These are phyloP conservation scores for Heliosperma pusillum DNA, from an alignment of 148 eudicot genomes.

Conservation along the genomic window DNA sequence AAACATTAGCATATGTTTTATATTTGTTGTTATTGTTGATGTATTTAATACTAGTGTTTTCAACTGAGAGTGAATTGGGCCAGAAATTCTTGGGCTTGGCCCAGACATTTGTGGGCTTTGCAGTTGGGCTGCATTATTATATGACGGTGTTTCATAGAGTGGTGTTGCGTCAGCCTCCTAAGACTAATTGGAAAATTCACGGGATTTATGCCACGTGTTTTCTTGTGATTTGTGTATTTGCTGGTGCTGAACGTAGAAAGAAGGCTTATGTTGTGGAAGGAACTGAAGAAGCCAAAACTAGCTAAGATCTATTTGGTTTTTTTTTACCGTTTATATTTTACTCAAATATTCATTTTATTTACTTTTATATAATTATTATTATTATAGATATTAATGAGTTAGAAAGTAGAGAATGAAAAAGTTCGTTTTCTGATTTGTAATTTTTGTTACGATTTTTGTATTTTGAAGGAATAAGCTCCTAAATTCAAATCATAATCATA, in stretches of 20 bases:
- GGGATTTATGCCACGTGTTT: slow-evolving; percentile 89
- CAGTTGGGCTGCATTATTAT: slow-evolving; percentile 89
- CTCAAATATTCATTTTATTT: slow-evolving; percentile 5
- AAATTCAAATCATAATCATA: no score
- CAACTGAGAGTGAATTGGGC: slow-evolving; percentile 56
- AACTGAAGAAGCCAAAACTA: slow-evolving; percentile 74
- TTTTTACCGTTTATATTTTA: background rate
- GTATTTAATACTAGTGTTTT: slow-evolving; percentile 71
- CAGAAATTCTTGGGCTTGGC: slow-evolving; percentile 68
- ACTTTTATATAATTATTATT: background rate
- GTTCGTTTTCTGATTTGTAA: background rate
- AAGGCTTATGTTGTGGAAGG: slow-evolving; percentile 72
- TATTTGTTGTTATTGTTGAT: slow-evolving; percentile 63
- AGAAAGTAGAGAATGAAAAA: background rate
- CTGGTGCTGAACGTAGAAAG: slow-evolving; percentile 70
- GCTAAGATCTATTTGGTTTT: slow-evolving; percentile 23
- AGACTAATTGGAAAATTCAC: slow-evolving; percentile 76
- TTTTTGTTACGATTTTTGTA: no score
- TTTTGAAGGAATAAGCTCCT: no score
- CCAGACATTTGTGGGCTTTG: slow-evolving; percentile 76
- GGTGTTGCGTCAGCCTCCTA: slow-evolving; percentile 76
- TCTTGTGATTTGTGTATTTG: slow-evolving; percentile 65
- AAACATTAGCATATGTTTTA: slow-evolving; percentile 65
- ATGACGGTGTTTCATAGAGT: slow-evolving; percentile 83
- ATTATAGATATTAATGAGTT: background rate